Percentiles rank a stretch among this genome's conserved stretches.
Conservation (phyloP, 2,329 filamentous ascomycete genomes). For the Bipolaris bicolor region DNA sequence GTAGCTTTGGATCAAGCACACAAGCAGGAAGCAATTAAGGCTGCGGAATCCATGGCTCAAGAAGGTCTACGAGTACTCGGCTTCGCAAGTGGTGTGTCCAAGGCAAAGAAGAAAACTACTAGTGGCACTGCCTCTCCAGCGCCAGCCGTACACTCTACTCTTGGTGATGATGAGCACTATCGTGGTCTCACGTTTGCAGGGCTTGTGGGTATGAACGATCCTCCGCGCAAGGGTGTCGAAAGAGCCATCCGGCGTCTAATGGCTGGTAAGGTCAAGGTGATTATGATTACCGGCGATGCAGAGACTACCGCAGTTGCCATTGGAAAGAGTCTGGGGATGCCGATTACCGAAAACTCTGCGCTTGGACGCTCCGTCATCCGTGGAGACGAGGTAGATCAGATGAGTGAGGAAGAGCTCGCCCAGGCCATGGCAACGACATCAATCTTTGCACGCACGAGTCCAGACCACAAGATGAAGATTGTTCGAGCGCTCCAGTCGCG, state of each 20-base stretch:
- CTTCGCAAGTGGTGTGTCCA: slow-evolving; percentile 81
- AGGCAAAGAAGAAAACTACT: slow-evolving; percentile 32
- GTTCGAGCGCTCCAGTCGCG: slow-evolving; percentile 87
- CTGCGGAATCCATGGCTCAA: slow-evolving; percentile 84
- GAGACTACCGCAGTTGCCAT: slow-evolving; percentile 95
- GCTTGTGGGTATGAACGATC: slow-evolving; percentile 95
- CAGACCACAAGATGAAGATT: slow-evolving; percentile 98
- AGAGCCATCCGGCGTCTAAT: slow-evolving; percentile 88
- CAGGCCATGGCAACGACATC: slow-evolving; percentile 86
- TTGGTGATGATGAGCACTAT: slow-evolving; percentile 74
- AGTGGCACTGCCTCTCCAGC: slow-evolving; percentile 43
- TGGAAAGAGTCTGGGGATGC: slow-evolving; percentile 93
- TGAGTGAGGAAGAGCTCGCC: slow-evolving; percentile 84
- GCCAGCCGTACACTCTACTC: slow-evolving; percentile 27
- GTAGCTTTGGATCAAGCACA: slow-evolving; percentile 80
- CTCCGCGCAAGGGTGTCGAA: slow-evolving; percentile 87
- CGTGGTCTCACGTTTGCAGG: slow-evolving; percentile 87
- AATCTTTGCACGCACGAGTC: slow-evolving; percentile 94
- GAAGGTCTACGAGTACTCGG: slow-evolving; percentile 89
- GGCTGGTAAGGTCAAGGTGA: slow-evolving; percentile 92
- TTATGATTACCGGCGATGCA: slow-evolving; percentile 98
- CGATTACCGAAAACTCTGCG: slow-evolving; percentile 67
- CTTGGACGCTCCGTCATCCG: slow-evolving; percentile 74
- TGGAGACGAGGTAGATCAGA: slow-evolving; percentile 90
- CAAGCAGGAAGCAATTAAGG: slow-evolving; percentile 74